Evolutionary conservation across 2,329 filamentous ascomycete genomes (phyloP), one percentile per base, ranked within the genome.

Genomic region (Aaosphaeria arxii): DNA sequence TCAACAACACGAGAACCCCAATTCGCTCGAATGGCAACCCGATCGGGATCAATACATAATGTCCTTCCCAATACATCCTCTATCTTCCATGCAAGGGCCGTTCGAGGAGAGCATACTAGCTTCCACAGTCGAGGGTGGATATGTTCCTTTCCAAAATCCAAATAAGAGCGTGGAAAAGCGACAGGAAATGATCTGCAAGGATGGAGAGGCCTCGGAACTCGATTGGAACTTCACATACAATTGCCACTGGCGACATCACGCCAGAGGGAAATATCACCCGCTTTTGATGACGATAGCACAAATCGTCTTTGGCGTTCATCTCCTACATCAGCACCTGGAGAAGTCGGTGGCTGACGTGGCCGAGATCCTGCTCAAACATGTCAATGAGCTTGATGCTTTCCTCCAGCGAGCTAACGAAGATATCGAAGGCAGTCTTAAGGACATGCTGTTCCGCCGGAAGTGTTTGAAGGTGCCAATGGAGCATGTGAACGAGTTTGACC

Each of bases 301-400:
- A 71, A 91, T 97, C 58, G 87, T 90, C 1, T 97, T 97, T 69
- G 92, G 94, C 17, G 86, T 97, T 35, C 91, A 96, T 68, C 77
- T 97, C 40, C 74, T 97, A 48, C 83, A 95, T 47, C 86, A 91
- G 61, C 85, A 86, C 51, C 83, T 95, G 67, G 91, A 94, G 45
- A 95, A 92, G 70, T 95, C 89, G 57, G 88, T 95, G 57, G 79
- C 84, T 32, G 89, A 95, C 66, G 92, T 96, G 9, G 86, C 96
- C 54, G 85, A 81, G 55, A 97, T 97, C 45, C 77, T 97, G 47
- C 90, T 96, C 64, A 85, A 83, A 11, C 92, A 97, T 69, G 94
- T 97, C 51, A 89, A 96, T 63, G 92, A 97, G 69, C 83, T 97
- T 30, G 94, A 97, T 70, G 86, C 87, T 60, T 96, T 96, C 62